Base-by-base conservation (phyloP, 202 grass and related monocot genomes). In the Eragrostis tef region DNA sequence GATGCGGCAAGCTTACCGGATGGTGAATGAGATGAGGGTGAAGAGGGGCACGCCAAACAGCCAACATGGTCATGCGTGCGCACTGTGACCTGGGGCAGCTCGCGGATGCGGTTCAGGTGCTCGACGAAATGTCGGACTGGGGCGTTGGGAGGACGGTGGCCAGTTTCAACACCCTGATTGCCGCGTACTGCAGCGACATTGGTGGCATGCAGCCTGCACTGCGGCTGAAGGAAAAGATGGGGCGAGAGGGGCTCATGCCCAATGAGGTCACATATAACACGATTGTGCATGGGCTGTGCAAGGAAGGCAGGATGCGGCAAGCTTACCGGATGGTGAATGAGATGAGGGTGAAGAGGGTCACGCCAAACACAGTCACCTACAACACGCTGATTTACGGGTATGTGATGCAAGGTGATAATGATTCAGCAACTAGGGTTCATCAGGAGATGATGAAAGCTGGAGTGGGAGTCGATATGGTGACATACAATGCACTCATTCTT, bases 401-500 rank as follows among this genome's bases (percentile, higher is more conserved):
- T 72, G 89, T 85, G 64, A 68, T 20, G 20, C 59, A 61, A 9
- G 81, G 84, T 19, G 84, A 94, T 52, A 89, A 56, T 4, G 79
- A 83, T 63, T 70, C 82, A 41, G 89, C 78, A 3, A 79, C 21
- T 1, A 94, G 75, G 70, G 73, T 97, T 61, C 89, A 79, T 61
- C 84, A 94, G 34, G 91, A 94, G 70, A 97, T 94, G 94, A 34
- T 89, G 6, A 84, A 72, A 47, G 88, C 85, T 14, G 58, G 84
- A 24, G 81, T 94, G 7, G 59, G 56, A 57, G 87, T 83, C 9
- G 78, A 94, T 86, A 81, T 97, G 15, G 4, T 87, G 52, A 97
- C 94, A 36, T 97, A 97, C 49, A 94, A 97, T 56, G 73, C 87
- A 0, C 86, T 94, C 15, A 97, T 97, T 64, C 71, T 92, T 59